Evolutionary conservation across 805 yeast genomes (phyloP).

Genomic region (Sporopachydermia quercuum): DNA sequence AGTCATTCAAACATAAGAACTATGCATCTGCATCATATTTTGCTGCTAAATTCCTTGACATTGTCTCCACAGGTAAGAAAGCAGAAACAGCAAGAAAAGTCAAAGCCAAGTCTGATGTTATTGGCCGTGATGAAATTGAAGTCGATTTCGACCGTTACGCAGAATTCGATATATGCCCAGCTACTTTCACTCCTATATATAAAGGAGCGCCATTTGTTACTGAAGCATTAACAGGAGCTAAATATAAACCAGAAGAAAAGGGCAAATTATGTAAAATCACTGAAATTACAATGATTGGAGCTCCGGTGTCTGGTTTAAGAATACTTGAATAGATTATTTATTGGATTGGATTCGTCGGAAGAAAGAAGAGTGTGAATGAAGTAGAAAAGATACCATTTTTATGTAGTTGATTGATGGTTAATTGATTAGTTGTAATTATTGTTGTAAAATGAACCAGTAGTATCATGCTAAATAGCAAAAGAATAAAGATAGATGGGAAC

Average conservation of each 20-base stretch:
- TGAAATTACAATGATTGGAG: constrained; percentile 66
- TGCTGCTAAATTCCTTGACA: constrained; percentile 68
- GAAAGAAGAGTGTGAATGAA: constrained; percentile 1
- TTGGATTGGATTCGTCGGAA: neutral
- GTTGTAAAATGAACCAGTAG: constrained; percentile 1
- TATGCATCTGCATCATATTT: constrained; percentile 79
- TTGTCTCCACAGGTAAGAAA: constrained; percentile 54
- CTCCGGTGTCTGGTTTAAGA: constrained; percentile 83
- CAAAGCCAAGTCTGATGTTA: constrained; percentile 62
- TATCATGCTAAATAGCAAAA: too few relatives aligned
- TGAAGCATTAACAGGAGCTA: constrained; percentile 85
- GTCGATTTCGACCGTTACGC: constrained; percentile 89
- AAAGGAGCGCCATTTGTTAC: constrained; percentile 49
- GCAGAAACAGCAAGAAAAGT: constrained; percentile 82
- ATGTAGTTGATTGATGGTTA: neutral
- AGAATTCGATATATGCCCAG: constrained; percentile 80
- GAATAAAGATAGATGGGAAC: too few relatives aligned
- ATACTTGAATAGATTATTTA: constrained; percentile 15
- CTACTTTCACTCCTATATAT: constrained; percentile 80
- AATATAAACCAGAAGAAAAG: constrained; percentile 60
- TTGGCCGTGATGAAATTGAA: constrained; percentile 76
- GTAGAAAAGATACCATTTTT: neutral
- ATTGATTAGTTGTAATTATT: neutral
- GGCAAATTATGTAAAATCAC: constrained; percentile 74
- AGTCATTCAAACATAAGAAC: constrained; percentile 78